Evolutionary conservation across 2,329 filamentous ascomycete species (phyloP).

Genomic region (Arthroderma sp.): DNA sequence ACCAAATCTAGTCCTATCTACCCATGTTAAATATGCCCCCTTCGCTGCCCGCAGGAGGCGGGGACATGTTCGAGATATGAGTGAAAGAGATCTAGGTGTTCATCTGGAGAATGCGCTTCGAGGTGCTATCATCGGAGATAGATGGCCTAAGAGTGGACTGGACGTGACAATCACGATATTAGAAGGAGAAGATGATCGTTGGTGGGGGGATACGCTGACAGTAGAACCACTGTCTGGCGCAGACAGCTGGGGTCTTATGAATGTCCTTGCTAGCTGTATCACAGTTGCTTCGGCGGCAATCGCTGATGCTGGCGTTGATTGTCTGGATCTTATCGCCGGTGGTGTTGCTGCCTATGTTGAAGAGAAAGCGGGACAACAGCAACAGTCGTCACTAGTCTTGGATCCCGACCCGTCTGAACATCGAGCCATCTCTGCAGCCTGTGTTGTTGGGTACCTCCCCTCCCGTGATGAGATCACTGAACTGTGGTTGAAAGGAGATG

Average conservation of each 20-base stretch:
- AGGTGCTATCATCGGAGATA: constrained; percentile 78
- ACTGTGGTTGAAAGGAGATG: constrained; percentile 77
- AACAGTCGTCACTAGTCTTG: constrained; percentile 39
- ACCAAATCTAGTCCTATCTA: constrained; percentile 79
- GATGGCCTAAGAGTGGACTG: constrained; percentile 98
- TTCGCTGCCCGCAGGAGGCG: constrained; percentile 74
- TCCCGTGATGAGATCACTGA: constrained; percentile 83
- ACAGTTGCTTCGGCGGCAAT: constrained; percentile 88
- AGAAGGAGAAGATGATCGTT: constrained; percentile 76
- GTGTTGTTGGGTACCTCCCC: constrained; percentile 81
- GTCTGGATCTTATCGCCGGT: constrained; percentile 76
- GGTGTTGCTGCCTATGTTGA: constrained; percentile 71
- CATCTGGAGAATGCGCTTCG: constrained; percentile 84
- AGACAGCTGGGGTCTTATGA: constrained; percentile 78
- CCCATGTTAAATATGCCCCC: constrained; percentile 91
- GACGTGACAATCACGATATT: constrained; percentile 87
- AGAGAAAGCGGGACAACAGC: constrained; percentile 14
- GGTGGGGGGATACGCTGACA: constrained; percentile 44
- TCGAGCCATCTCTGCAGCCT: constrained; percentile 62
- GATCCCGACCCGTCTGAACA: constrained; percentile 79
- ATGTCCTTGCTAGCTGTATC: constrained; percentile 78
- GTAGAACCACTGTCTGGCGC: constrained; percentile 35
- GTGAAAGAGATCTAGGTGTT: constrained; percentile 76
- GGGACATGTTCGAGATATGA: constrained; percentile 74
- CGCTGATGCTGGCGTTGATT: constrained; percentile 90